Evolutionary conservation across 2,329 filamentous ascomycete species (phyloP), one percentile per base, ranked within the genome.

Genomic region (Chaetomiaceae sp.): DNA sequence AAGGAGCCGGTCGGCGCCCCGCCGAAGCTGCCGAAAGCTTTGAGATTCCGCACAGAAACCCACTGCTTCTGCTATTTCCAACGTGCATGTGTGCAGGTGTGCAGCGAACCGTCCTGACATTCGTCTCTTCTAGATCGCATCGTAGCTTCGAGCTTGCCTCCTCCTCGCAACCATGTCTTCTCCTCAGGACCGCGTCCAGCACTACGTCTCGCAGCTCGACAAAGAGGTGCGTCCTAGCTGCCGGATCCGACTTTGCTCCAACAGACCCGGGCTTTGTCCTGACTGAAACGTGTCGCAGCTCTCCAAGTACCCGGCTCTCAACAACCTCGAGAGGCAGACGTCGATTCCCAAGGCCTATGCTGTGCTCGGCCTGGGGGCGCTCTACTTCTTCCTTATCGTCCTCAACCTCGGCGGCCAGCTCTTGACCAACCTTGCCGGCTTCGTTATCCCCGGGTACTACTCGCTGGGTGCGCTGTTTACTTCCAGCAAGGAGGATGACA

Each of bases 401-500:
- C 90, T 95, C 79, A 95, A 95, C 80, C 86, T 93, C 59, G 89
- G 86, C 58, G 88, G 89, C 63, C 87, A 91, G 73, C 86, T 93
- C 66, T 77, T 95, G 62, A 90, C 89, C 73, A 95, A 95, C 76
- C 73, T 90, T 60, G 87, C 88, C 60, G 89, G 89, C 56, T 93
- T 93, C 68, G 73, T 87, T 62, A 79, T 95, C 56, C 89, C 89
- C 21, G 85, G 83, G 54, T 93, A 93, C 78, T 95, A 92, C 73
- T 92, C 88, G 31, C 74, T 93, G 50, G 74, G 80, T 60, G 88
- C 89, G 30, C 76, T 95, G 55, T 93, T 93, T 73, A 85, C 78
- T 52, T 64, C 76, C 49, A 74, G 67, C 72, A 89, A 87, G 73
- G 69, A 78, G 48, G 89, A 93, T 68, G 89, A 93, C 66, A 90